These are phyloP conservation scores for Boletus reticulatus DNA, from an alignment of 768 basidiomycete species.

Conservation along the genomic window DNA sequence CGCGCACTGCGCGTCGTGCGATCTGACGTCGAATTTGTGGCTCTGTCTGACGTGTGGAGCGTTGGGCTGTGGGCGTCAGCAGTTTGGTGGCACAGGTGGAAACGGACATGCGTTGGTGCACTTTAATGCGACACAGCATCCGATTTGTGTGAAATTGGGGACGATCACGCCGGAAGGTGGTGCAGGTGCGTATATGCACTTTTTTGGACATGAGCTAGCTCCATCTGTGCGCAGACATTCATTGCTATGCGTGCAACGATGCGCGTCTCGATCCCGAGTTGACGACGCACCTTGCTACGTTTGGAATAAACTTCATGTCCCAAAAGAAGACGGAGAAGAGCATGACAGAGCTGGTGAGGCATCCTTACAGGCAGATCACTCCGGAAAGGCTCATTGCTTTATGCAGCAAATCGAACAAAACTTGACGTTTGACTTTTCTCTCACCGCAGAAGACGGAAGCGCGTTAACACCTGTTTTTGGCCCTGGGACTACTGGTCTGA, in stretches of 20 bases:
- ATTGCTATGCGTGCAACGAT: constrained; percentile 92
- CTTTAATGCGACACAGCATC: constrained; percentile 68
- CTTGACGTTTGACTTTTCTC: constrained; percentile 88
- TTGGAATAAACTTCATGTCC: constrained; percentile 82
- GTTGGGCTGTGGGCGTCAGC: constrained; percentile 85
- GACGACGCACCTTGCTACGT: constrained; percentile 66
- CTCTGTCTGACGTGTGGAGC: constrained; percentile 90
- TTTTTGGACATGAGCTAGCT: neutral
- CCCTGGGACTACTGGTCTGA: constrained; percentile 81
- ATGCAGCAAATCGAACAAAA: constrained; percentile 96
- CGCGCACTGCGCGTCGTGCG: constrained; percentile 79
- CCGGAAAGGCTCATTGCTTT: neutral
- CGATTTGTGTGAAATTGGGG: constrained; percentile 88
- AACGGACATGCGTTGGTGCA: constrained; percentile 90
- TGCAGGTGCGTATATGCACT: constrained; percentile 57
- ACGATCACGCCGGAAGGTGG: constrained; percentile 95
- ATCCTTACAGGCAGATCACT: neutral
- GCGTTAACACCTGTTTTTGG: constrained; percentile 89
- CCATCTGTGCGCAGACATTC: constrained; percentile 58
- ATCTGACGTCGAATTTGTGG: constrained; percentile 92
- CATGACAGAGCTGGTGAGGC: constrained; percentile 86
- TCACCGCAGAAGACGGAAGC: constrained; percentile 82
- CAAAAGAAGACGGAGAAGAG: constrained; percentile 93
- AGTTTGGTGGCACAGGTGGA: constrained; percentile 77
- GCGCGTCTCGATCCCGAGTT: constrained; percentile 76